Evolutionary conservation across 345 rosid genomes (phyloP), one percentile per base, ranked within the genome.

Genomic region (Gossypium anomalum): DNA sequence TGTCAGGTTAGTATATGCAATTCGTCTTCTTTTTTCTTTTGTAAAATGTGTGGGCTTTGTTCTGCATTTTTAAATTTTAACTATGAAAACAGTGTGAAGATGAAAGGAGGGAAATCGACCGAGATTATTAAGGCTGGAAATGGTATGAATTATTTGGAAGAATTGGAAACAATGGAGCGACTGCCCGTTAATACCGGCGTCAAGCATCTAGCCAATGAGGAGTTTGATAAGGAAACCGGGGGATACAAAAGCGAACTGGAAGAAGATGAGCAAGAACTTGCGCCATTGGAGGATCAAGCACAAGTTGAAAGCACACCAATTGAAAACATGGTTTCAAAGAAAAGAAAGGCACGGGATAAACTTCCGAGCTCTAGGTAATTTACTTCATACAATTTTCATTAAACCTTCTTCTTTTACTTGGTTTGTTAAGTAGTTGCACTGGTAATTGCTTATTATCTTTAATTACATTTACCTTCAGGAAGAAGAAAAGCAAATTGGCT

Each of bases 301-400:
- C 52, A 19, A 17, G 81, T 75, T 48, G 90, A 88, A 80, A 51
- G 20, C 74, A 57, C 80, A 2, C 78, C 83, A 1, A 80, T 72
- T 72, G 77, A 65, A 56, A 84, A 79, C 74, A 78, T 8, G 6
- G 80, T 80, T 78, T 84, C 90, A 0, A 95, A 87, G 85, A 95
- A 93, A 83, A 87, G 97, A 70, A 93, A 91, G 78, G 88, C 92
- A 2, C 78, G 85, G 0, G 84, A 85, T 79, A 88, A 86, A 83
- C 86, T 78, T 70, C 71, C 17, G 45, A 83, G 88, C 74, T 82
- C 91, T 52, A 90, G 87, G 99, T 92, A 92, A 75, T 89, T 77
- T 61, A 16, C 67, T 34, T 17, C 29, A 15, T 60, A 13, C 41
- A 19, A 62, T 49, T 55, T 4, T 15, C 15, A 51, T 59, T 10